Conservation (phyloP, 139 green algal species). For the Zygnema circumcarinatum region DNA sequence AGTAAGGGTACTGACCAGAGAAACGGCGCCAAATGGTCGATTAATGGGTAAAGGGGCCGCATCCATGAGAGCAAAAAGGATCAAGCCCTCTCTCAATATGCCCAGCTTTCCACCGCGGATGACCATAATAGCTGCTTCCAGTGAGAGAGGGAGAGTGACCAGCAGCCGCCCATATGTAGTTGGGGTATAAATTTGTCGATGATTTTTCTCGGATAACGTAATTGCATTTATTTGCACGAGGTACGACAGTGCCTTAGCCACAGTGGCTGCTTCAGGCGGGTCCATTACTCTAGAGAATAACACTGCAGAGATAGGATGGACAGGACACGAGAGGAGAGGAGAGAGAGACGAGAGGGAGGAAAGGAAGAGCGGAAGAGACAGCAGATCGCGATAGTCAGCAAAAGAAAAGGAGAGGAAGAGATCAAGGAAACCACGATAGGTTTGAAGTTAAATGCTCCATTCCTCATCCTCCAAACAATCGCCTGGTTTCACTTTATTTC, state of each 20-base stretch:
- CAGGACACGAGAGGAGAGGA: too few species aligned
- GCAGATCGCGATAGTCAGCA: too few species aligned
- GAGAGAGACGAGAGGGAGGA: too few species aligned
- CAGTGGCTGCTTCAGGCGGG: conserved; percentile 30
- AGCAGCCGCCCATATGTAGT: conserved; percentile 50
- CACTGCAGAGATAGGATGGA: not conserved
- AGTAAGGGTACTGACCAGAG: too few species aligned
- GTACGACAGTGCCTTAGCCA: conserved; percentile 38
- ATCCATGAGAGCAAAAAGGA: conserved; percentile 52
- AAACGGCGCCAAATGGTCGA: conserved; percentile 53
- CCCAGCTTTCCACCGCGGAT: conserved; percentile 33
- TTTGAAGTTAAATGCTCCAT: too few species aligned
- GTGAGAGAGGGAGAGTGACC: conserved; percentile 47
- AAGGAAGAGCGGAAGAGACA: too few species aligned
- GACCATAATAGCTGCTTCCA: conserved; percentile 56
- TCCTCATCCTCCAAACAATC: too few species aligned
- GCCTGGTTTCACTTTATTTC: too few species aligned
- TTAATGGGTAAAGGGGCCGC: conserved; percentile 59
- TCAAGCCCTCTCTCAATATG: conserved; percentile 26
- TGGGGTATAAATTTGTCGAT: not conserved
- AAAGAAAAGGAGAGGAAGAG: too few species aligned
- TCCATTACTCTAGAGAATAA: conserved; percentile 60
- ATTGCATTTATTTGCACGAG: conserved; percentile 9
- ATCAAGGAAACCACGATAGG: too few species aligned
- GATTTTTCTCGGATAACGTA: not conserved